Conservation (phyloP, 768 basidiomycete genomes). For the Lentinula sp. region DNA sequence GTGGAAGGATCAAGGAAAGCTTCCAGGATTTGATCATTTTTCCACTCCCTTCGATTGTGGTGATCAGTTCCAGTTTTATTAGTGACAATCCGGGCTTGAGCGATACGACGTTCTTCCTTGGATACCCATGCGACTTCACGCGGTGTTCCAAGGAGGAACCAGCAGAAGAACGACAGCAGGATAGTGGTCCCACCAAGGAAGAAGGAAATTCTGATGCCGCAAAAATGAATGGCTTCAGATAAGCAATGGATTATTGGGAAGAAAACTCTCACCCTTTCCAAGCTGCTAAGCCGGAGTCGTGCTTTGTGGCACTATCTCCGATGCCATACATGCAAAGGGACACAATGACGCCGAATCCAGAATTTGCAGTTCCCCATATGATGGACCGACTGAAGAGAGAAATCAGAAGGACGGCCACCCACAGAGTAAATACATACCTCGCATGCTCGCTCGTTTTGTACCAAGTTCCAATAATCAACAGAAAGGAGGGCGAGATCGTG, state of each 20-base stretch:
- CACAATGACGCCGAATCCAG: conserved; percentile 8
- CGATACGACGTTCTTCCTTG: conserved; percentile 6
- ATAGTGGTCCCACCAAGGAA: conserved; percentile 8
- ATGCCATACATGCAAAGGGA: conserved; percentile 7
- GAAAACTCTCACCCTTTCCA: conserved; percentile 9
- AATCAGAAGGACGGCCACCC: neutral
- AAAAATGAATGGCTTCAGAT: neutral
- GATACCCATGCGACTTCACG: conserved; percentile 8
- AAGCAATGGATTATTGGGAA: neutral
- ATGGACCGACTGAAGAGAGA: conserved; percentile 4
- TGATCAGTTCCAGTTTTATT: conserved; percentile 8
- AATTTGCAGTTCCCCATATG: conserved; percentile 9
- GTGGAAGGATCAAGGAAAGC: conserved; percentile 7
- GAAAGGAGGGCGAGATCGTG: conserved; percentile 6
- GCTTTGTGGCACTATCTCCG: conserved; percentile 1
- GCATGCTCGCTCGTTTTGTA: conserved; percentile 8
- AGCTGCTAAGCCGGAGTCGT: conserved; percentile 5
- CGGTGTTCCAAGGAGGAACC: conserved; percentile 9
- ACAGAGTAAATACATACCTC: neutral
- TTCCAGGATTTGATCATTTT: conserved; percentile 6
- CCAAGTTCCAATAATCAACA: conserved; percentile 6
- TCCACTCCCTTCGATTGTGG: conserved; percentile 6
- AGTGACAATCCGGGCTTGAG: conserved; percentile 4
- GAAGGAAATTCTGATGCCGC: conserved; percentile 6
- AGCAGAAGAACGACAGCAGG: conserved; percentile 4